Percentiles rank a stretch among this genome's conserved stretches.
phyloP scores from a whole-genome alignment of 1,139 yeast genomes.

The Saccharomycopsis phalli region DNA sequence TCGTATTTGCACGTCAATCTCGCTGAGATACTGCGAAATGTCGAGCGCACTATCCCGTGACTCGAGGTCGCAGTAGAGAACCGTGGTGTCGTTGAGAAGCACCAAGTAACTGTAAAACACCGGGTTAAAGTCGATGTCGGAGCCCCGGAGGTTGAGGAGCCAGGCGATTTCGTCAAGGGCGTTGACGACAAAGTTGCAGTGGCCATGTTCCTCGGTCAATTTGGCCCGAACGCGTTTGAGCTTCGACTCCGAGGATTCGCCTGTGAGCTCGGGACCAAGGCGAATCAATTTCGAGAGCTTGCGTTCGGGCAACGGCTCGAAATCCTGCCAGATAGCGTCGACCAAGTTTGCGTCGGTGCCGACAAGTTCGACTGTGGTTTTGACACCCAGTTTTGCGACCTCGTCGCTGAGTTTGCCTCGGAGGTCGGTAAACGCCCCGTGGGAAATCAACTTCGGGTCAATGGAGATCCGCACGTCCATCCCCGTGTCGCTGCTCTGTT shows the following conservation, averaged over 20 bases:
- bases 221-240: constrained; percentile 25
- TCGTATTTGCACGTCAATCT: constrained; percentile 38
- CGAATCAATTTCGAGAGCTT: constrained; percentile 36
- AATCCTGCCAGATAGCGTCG: constrained; percentile 62
- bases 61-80: constrained; percentile 49
- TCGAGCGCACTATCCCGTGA: constrained; percentile 24
- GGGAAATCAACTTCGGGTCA: constrained; percentile 59
- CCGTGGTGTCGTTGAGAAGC: constrained; percentile 42
- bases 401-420: not conserved
- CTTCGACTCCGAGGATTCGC: constrained; percentile 39
- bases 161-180: constrained; percentile 91
- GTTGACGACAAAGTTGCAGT: constrained; percentile 41
- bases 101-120: constrained; percentile 79
- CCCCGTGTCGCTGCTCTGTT: constrained; percentile 33
- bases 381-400: constrained; percentile 25
- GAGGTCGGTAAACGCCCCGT: constrained; percentile 13
- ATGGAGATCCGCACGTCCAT: constrained; percentile 37
- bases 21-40: constrained; percentile 30
- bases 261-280: constrained; percentile 39
- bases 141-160: constrained; percentile 82
- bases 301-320: constrained; percentile 38
- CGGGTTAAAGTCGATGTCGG: constrained; percentile 82
- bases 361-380: constrained; percentile 46
- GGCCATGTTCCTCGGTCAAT: constrained; percentile 32
- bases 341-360: constrained; percentile 64